A percentile compares a stretch with the other conserved stretches of the same genome.
Conservation (phyloP, 495 filamentous ascomycete genomes). For the Thermothielavioides terrestris region DNA sequence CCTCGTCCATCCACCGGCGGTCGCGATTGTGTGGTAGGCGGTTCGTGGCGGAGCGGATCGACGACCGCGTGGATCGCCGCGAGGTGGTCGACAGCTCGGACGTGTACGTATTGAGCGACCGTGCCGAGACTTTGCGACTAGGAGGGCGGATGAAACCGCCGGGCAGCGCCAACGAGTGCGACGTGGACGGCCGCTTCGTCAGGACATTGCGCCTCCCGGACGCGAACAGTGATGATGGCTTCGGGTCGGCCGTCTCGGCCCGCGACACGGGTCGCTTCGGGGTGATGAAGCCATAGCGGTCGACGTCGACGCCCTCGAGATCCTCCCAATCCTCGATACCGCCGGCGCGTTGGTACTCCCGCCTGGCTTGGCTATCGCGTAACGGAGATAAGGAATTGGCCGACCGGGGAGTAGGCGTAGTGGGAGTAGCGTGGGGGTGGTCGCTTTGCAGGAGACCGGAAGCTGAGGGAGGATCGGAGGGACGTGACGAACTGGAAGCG, state of each 20-base stretch:
- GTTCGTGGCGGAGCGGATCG: constrained; percentile 59
- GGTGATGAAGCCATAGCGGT: constrained; percentile 90
- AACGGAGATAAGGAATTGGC: constrained; percentile 36
- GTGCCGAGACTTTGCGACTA: constrained; percentile 43
- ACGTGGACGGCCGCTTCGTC: constrained; percentile 30
- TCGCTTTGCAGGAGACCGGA: constrained; percentile 6
- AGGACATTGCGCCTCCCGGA: constrained; percentile 34
- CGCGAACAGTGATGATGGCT: constrained; percentile 25
- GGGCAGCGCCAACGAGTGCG: constrained; percentile 30
- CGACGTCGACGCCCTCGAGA: constrained; percentile 75
- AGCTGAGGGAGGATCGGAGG: constrained; percentile 11
- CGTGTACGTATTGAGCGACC: constrained; percentile 43
- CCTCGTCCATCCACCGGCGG: constrained; percentile 70
- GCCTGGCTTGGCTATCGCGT: constrained; percentile 28
- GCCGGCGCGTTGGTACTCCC: constrained; percentile 52
- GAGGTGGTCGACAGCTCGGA: constrained; percentile 45
- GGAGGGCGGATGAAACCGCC: constrained; percentile 25
- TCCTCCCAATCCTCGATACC: constrained; percentile 96
- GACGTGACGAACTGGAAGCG: constrained; percentile 8
- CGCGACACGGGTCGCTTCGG: constrained; percentile 31
- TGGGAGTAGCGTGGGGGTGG: constrained; percentile 9
- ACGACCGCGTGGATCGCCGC: constrained; percentile 47
- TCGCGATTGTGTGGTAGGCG: constrained; percentile 67
- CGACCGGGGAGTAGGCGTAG: constrained; percentile 24
- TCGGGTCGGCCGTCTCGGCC: constrained; percentile 27